phyloP scores from a whole-genome alignment of 768 basidiomycete species.

The Lactifluus pinguis region DNA sequence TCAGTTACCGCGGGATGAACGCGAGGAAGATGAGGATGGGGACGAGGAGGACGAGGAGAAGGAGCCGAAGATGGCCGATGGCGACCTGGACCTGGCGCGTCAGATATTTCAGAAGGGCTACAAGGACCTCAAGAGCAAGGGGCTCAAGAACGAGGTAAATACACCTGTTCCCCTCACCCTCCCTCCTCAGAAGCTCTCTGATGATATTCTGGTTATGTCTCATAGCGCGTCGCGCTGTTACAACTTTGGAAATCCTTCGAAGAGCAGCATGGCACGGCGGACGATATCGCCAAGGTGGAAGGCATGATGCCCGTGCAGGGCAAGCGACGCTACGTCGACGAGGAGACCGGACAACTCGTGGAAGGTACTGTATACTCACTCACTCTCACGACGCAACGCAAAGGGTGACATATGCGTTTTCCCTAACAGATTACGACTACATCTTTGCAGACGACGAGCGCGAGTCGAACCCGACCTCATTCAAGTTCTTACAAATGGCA shows the following conservation, averaged over 20 bases:
- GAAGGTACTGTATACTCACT: constrained; percentile 49
- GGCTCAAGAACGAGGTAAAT: constrained; percentile 78
- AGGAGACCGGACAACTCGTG: constrained; percentile 75
- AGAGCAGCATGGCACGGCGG: constrained; percentile 61
- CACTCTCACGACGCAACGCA: not conserved
- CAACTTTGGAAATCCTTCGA: constrained; percentile 97
- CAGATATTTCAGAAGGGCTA: constrained; percentile 83
- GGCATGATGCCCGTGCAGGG: constrained; percentile 89
- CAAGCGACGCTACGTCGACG: constrained; percentile 75
- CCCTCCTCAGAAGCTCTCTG: not conserved
- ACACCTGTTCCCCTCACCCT: not conserved
- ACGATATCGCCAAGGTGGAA: constrained; percentile 74
- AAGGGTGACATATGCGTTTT: not conserved
- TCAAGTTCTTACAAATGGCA: constrained; percentile 94
- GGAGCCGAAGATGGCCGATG: constrained; percentile 52
- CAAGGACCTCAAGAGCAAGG: constrained; percentile 72
- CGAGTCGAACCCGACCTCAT: constrained; percentile 85
- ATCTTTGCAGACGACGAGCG: constrained; percentile 95
- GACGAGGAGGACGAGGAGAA: constrained; percentile 38
- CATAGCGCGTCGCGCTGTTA: constrained; percentile 80
- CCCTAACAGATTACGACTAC: constrained; percentile 77
- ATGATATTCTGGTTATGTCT: constrained; percentile 1
- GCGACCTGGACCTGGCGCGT: constrained; percentile 61
- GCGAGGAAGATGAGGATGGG: constrained; percentile 61
- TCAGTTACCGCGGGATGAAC: constrained; percentile 49